A percentile compares a stretch with the other conserved stretches of the same genome.
Conservation (phyloP, 2,329 filamentous ascomycete species). For the Penicillium sp. region DNA sequence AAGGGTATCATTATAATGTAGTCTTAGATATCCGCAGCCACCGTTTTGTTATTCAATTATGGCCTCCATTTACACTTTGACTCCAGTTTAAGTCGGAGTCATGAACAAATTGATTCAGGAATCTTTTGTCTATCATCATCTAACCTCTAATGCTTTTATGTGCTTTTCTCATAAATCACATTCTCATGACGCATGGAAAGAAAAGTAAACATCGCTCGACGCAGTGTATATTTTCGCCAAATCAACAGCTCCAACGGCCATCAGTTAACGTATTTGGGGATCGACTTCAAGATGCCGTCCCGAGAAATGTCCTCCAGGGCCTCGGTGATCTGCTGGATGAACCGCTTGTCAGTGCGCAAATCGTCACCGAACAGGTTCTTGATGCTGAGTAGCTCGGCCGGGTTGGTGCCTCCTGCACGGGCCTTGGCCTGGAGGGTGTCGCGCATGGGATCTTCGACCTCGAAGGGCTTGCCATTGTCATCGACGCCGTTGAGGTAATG, state of each 20-base stretch:
- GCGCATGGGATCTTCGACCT: conserved; percentile 47
- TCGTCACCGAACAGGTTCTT: conserved; percentile 50
- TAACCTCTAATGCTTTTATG: conserved; percentile 11
- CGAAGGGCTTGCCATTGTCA: conserved; percentile 42
- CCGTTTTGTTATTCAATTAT: neutral
- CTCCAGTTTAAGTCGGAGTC: too few species aligned
- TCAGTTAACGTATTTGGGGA: conserved; percentile 48
- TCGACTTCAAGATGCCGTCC: conserved; percentile 48
- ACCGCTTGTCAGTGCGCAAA: conserved; percentile 46
- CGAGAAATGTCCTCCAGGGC: conserved; percentile 46
- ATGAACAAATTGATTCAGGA: neutral
- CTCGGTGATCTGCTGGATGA: conserved; percentile 45
- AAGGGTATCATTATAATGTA: neutral
- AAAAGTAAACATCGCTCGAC: conserved; percentile 17
- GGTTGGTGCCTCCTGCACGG: conserved; percentile 41
- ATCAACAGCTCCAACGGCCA: neutral
- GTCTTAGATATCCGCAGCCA: neutral
- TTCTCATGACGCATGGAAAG: conserved; percentile 9
- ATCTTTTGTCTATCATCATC: conserved; percentile 10
- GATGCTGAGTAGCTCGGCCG: conserved; percentile 43
- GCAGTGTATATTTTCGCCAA: conserved; percentile 7
- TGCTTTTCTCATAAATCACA: conserved; percentile 7
- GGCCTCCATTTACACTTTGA: neutral
- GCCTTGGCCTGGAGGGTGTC: conserved; percentile 47
- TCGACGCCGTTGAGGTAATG: conserved; percentile 49